Base-by-base conservation (phyloP, 495 filamentous ascomycete species). In the Penicillium cosmopolitanum region DNA sequence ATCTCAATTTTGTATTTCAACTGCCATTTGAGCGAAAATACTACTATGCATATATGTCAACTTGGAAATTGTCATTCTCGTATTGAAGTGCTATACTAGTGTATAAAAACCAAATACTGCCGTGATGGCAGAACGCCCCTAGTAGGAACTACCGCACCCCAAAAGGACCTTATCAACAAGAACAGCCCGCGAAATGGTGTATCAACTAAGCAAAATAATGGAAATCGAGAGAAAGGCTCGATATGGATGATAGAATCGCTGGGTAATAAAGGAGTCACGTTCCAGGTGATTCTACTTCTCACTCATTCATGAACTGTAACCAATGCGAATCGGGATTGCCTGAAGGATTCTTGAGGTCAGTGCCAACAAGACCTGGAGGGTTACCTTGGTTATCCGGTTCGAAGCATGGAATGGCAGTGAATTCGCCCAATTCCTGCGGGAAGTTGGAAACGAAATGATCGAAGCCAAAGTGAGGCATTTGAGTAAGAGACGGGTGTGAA, bases 391-490 rank as follows among this genome's bases (percentile, higher is more conserved):
- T 51, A 62, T 81, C 77, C 5, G 71, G 57, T 33, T 81, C 78
- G 58, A 81, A 81, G 58, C 72, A 77, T 3, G 78, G 76, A 58
- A 81, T 80, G 0, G 77, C 77, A 18, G 71, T 79, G 48, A 81
- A 81, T 53, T 81, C 77, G 46, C 71, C 77, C 34, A 81, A 53
- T 47, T 81, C 78, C 56, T 79, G 77, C 2, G 78, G 78, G 28
- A 81, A 74, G 42, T 79, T 79, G 6, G 76, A 78, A 7, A 80
- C 73, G 35, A 80, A 81, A 53, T 78, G 75, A 48, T 80, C 78
- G 46, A 80, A 73, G 1, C 75, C 77, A 38, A 77, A 75, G 62
- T 72, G 73, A 1, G 74, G 65, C 60, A 76, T 71, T 21, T 75
- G 66, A 1, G 75, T 67, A 21, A 80, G 62, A 1, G 60, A 58